Evolutionary conservation across 176 grass and related monocot genomes (phyloP).

Genomic region (Dendrocalamus sinicus): DNA sequence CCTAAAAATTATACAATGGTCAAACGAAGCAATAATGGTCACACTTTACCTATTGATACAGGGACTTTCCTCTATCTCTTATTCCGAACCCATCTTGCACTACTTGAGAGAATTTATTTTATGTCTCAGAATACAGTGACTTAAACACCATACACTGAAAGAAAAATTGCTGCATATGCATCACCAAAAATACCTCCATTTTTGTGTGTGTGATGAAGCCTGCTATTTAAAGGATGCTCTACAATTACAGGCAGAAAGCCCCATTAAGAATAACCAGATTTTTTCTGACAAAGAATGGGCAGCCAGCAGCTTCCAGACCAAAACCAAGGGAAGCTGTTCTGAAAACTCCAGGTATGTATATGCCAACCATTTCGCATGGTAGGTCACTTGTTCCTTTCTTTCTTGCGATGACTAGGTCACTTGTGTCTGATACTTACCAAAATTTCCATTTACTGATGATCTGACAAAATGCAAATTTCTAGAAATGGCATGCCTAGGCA

Average conservation of each 20-base stretch:
- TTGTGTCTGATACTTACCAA: not conserved
- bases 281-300: conserved; percentile 66
- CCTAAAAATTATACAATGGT: conserved; percentile 39
- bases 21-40: conserved; percentile 39
- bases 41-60: conserved; percentile 29
- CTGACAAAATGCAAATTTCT: not conserved
- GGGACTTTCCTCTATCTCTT: conserved; percentile 23
- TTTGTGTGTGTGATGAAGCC: not conserved
- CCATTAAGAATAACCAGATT: conserved; percentile 61
- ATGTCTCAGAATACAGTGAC: not conserved
- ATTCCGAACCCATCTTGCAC: not conserved
- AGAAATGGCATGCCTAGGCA: not conserved
- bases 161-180: not conserved
- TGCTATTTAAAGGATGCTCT: conserved; percentile 26
- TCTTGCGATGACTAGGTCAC: not conserved
- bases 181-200: not conserved
- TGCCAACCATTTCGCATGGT: not conserved
- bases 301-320: conserved; percentile 40
- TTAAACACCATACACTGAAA: not conserved
- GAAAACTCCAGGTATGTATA: conserved; percentile 58
- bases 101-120: not conserved
- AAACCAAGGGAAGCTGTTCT: conserved; percentile 70
- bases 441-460: not conserved
- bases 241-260: conserved; percentile 63
- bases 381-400: not conserved